A percentile compares a stretch with the other conserved stretches of the same genome.
Evolutionary conservation across 495 filamentous ascomycete species (phyloP).

Genomic region (Sporormia fimetaria): DNA sequence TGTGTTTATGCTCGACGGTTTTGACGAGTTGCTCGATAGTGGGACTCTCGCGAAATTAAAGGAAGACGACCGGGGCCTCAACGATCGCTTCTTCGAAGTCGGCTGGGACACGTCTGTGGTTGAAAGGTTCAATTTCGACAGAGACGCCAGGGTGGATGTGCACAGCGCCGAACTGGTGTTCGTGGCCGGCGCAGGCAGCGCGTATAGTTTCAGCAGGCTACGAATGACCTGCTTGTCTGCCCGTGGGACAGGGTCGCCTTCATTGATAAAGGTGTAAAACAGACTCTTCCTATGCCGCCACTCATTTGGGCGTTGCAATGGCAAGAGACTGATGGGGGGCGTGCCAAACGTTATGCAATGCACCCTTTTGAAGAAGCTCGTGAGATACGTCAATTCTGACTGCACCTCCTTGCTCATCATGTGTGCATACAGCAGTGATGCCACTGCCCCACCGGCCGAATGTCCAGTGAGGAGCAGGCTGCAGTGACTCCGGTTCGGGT

Average conservation of each 20-base stretch:
- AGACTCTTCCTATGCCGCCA: constrained; percentile 46
- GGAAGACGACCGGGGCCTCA: no score
- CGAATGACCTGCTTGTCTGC: constrained; percentile 65
- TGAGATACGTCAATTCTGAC: constrained; percentile 57
- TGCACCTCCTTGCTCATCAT: constrained; percentile 50
- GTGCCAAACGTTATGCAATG: constrained; percentile 78
- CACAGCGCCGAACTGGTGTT: constrained; percentile 5
- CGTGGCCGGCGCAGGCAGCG: constrained; percentile 44
- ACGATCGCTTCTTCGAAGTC: constrained; percentile 2
- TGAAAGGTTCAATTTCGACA: constrained; percentile 12
- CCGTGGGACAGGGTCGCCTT: constrained; percentile 68
- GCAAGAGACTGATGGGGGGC: constrained; percentile 61
- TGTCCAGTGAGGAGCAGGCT: constrained; percentile 75
- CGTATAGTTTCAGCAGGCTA: constrained; percentile 58
- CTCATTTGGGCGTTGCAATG: constrained; percentile 47
- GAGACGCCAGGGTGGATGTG: not conserved
- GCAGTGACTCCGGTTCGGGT: constrained; percentile 50
- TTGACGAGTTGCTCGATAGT: constrained; percentile 6
- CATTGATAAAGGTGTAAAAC: constrained; percentile 70
- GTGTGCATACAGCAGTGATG: constrained; percentile 64
- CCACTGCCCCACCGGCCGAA: constrained; percentile 72
- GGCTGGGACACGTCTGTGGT: constrained; percentile 1
- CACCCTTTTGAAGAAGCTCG: constrained; percentile 57
- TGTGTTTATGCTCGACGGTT: not conserved
- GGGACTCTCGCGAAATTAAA: not conserved